Evolutionary conservation across 2,329 filamentous ascomycete genomes (phyloP), one percentile per base, ranked within the genome.

Genomic region (Neopestalotiopsis sp.): DNA sequence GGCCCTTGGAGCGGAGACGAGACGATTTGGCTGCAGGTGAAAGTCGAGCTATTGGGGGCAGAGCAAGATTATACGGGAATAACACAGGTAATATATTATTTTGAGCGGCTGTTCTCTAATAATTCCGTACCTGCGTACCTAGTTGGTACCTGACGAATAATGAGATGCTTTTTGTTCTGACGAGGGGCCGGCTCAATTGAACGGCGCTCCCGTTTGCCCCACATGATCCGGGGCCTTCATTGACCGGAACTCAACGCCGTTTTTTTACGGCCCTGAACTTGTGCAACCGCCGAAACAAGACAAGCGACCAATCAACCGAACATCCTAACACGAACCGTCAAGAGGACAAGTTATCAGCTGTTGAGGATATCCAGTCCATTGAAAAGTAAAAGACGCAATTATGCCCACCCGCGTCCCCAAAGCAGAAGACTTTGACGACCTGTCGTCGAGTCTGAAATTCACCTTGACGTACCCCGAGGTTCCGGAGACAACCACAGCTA

Each of bases 401-500:
- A 66, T 85, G 38, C 83, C 85, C 5, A 79, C 78, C 3, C 82
- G 85, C 56, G 83, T 89, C 71, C 87, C 87, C 6, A 84, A 83
- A 28, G 76, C 80, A 9, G 79, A 80, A 17, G 87, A 89, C 77
- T 88, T 89, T 72, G 71, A 80, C 49, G 73, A 81, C 38, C 80
- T 87, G 53, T 72, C 78, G 28, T 75, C 81, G 53, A 76, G 76
- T 59, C 79, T 88, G 66, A 81, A 81, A 13, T 75, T 85, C 69
- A 80, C 83, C 65, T 77, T 87, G 61, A 81, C 86, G 73, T 86
- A 83, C 76, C 86, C 86, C 57, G 78, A 82, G 34, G 85, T 87
- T 28, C 82, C 87, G 49, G 88, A 92, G 70, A 87, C 87, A 13
- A 89, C 91, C 10, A 92, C 90, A 58, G 91, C 95, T 74, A 86